Conservation (phyloP, 257 asterid genomes). For the Avicennia marina region DNA sequence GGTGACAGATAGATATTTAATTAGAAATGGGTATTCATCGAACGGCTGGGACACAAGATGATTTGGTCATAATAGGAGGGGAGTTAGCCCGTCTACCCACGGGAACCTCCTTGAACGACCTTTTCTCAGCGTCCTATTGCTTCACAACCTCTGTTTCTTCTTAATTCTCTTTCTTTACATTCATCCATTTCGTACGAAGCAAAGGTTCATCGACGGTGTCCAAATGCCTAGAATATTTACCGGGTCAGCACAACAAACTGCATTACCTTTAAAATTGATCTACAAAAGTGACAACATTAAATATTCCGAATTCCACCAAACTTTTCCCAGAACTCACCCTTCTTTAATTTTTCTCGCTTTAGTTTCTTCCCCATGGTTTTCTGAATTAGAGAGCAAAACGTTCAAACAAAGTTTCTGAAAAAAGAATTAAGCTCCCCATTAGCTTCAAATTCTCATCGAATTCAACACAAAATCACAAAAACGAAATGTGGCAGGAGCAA, state of each 20-base stretch:
- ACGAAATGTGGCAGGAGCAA: background rate
- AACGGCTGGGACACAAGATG: constrained; percentile 83
- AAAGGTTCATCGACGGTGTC: constrained; percentile 80
- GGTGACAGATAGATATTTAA: too few relatives aligned
- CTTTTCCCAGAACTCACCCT: constrained; percentile 1
- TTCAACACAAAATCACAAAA: constrained; percentile 1
- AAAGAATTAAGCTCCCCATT: constrained; percentile 6
- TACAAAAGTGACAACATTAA: background rate
- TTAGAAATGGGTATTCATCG: constrained; percentile 98
- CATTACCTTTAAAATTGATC: too few relatives aligned
- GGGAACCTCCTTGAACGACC: constrained; percentile 74
- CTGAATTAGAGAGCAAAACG: background rate
- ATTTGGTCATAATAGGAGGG: constrained; percentile 85
- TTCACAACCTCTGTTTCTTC: constrained; percentile 94
- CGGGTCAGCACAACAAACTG: too few relatives aligned
- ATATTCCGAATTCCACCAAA: background rate
- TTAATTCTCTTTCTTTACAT: constrained; percentile 75
- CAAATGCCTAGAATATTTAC: constrained; percentile 80
- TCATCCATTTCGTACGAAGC: constrained; percentile 89
- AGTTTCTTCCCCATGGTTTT: background rate
- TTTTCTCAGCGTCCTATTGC: constrained; percentile 87
- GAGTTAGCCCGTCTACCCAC: constrained; percentile 74
- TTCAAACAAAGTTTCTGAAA: background rate
- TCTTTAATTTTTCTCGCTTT: background rate
- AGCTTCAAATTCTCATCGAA: constrained; percentile 8